Conservation (phyloP, 164 flowering plant species). For the Litsea cubeba region DNA sequence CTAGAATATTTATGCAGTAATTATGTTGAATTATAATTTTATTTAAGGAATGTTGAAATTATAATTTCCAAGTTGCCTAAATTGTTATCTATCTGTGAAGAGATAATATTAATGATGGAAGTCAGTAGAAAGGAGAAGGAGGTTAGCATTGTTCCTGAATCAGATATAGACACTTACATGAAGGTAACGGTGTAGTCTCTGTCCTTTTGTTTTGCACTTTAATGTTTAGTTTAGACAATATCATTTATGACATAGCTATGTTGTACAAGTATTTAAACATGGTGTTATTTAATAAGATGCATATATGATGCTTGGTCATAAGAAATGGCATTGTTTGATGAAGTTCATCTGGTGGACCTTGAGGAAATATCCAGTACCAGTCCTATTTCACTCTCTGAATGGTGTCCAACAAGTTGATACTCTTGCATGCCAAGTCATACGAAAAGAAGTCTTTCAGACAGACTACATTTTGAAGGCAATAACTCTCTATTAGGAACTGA, state of each 20-base stretch:
- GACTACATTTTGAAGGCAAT: constrained; percentile 66
- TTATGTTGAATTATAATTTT: too few relatives aligned
- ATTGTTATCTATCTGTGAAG: constrained; percentile 20
- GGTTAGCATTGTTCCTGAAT: constrained; percentile 64
- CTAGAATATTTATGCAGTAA: not conserved
- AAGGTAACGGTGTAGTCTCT: constrained; percentile 35
- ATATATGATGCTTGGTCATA: not conserved
- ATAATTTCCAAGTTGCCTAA: not conserved
- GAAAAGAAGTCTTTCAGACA: constrained; percentile 45
- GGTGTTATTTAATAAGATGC: not conserved
- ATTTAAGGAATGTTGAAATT: too few relatives aligned
- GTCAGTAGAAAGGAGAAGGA: constrained; percentile 55
- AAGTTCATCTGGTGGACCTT: not conserved
- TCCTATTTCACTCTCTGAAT: too few relatives aligned
- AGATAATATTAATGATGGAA: constrained; percentile 55
- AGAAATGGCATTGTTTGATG: not conserved
- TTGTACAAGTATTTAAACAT: not conserved
- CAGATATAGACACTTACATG: constrained; percentile 68
- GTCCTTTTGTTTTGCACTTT: not conserved
- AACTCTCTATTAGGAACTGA: constrained; percentile 1
- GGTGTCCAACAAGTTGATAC: too few relatives aligned
- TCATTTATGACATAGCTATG: not conserved
- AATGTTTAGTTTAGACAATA: not conserved
- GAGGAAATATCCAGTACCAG: too few relatives aligned
- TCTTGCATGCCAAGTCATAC: too few relatives aligned